A percentile compares a stretch with the other conserved stretches of the same genome.
These are phyloP conservation scores for Cenchrus americanus DNA, from an alignment of 176 grass and related monocot genomes.

Conservation along the genomic window DNA sequence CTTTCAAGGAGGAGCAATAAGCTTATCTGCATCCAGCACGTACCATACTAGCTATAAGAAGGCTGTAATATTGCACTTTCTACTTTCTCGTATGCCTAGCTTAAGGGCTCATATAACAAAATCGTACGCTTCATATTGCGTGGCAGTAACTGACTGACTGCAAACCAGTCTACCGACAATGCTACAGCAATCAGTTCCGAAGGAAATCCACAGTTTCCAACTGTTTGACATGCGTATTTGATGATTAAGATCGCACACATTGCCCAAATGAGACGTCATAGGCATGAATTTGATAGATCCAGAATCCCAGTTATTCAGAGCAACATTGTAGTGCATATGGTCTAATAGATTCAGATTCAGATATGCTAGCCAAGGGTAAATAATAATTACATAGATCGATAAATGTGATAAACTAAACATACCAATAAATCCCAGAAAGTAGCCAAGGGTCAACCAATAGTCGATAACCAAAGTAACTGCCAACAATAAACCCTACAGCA, in stretches of 20 bases:
- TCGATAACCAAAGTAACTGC: slow-evolving; percentile 74
- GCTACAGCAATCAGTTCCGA: background rate
- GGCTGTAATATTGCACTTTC: background rate
- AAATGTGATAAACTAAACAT: slow-evolving; percentile 38
- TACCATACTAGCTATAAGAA: background rate
- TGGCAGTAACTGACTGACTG: background rate
- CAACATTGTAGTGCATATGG: slow-evolving; percentile 6
- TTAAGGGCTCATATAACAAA: slow-evolving; percentile 23
- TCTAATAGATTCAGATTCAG: slow-evolving; percentile 10
- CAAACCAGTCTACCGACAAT: background rate
- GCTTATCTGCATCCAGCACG: slow-evolving; percentile 7
- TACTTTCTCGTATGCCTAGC: slow-evolving; percentile 23
- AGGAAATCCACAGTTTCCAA: too few species aligned
- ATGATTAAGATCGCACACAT: too few species aligned
- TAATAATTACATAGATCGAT: slow-evolving; percentile 15
- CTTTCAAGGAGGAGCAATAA: slow-evolving; percentile 13
- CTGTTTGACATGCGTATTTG: too few species aligned
- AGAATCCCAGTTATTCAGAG: background rate
- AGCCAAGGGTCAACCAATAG: slow-evolving; percentile 72
- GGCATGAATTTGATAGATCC: background rate
- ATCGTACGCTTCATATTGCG: slow-evolving; percentile 4
- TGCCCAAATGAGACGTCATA: background rate
- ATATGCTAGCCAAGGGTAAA: background rate
- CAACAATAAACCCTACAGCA: slow-evolving; percentile 74
- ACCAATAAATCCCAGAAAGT: slow-evolving; percentile 88